Base-by-base conservation (phyloP, 2,329 filamentous ascomycete genomes). In the Neofusicoccum sp. region DNA sequence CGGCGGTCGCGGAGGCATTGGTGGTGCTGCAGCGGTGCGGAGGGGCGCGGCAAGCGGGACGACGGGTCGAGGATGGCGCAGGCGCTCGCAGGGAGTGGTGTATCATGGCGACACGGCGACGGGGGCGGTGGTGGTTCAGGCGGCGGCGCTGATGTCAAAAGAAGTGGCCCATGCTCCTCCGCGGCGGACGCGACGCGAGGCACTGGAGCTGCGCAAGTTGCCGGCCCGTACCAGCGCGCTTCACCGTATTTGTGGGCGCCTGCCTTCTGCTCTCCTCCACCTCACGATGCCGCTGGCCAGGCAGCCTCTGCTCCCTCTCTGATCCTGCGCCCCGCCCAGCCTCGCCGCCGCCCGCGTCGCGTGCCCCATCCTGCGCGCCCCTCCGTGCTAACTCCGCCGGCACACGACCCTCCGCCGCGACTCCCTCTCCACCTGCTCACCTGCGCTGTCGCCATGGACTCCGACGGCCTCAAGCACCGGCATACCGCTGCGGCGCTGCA, bases 381-480 rank as follows among this genome's bases (percentile, higher is more conserved):
- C 37, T 43, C 58, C 58, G 36, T 43, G 22, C 36, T 45, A 43
- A 52, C 58, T 50, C 58, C 47, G 44, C 43, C 58, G 43, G 58
- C 47, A 33, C 58, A 52, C 58, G 47, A 45, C 37, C 33, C 56
- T 44, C 56, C 56, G 29, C 34, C 36, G n/a, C 36, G 11, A 2
- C 54, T 31, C 56, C 29, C n/a, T 9, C 52, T 44, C 28, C 64
- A 56, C 41, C 56, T 54, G 50, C 12, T 37, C 45, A 33, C 58
- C 58, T 44, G 54, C 60, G 36, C 41, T 22, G 11, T 37, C 49
- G 14, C 28, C 33, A 75, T 73, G 71, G 67, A 71, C 9, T 66
- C 68, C 67, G 64, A 72, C 58, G 69, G 70, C 67, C 67, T 74
- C 65, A 70, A 66, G 65, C 71, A 72, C 66, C 72, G 75, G 22